Evolutionary conservation across 2,329 filamentous ascomycete species (phyloP).

Genomic region (Chalaropsis thielavioides): DNA sequence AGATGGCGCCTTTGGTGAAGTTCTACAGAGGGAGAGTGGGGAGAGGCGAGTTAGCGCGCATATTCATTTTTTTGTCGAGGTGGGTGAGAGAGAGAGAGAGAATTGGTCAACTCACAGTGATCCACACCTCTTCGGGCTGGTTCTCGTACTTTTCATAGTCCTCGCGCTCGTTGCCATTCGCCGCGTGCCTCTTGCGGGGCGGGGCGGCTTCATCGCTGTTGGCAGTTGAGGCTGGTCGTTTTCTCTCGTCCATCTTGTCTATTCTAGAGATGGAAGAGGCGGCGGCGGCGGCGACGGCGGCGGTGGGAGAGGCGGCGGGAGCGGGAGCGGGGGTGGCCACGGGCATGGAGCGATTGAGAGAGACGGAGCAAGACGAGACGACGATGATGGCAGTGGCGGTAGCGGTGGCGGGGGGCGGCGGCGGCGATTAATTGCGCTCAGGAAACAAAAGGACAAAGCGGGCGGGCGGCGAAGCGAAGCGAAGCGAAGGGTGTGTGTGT

Average conservation of each 20-base stretch:
- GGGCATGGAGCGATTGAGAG: conserved; percentile 46
- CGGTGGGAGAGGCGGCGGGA: too few species aligned
- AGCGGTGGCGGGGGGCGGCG: neutral
- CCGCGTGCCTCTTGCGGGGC: conserved; percentile 79
- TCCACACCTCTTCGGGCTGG: conserved; percentile 45
- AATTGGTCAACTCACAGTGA: conserved; percentile 41
- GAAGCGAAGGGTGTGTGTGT: neutral
- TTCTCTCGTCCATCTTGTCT: conserved; percentile 83
- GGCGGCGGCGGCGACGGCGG: too few species aligned
- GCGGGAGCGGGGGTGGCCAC: conserved; percentile 56
- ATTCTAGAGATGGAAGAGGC: conserved; percentile 68
- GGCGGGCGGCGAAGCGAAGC: neutral
- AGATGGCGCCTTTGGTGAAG: conserved; percentile 91
- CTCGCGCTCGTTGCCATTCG: conserved; percentile 58
- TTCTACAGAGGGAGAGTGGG: conserved; percentile 41
- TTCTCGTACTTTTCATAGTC: conserved; percentile 40
- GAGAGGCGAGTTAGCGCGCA: conserved; percentile 23
- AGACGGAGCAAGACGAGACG: conserved; percentile 12
- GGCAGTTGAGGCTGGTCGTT: conserved; percentile 59
- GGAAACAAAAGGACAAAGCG: neutral
- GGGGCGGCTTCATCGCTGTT: conserved; percentile 72
- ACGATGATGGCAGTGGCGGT: neutral
- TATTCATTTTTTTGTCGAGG: neutral
- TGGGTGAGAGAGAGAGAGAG: neutral
- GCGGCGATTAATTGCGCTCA: neutral